Conservation (phyloP, 345 rosid species). For the Eucalyptus cladocalyx region DNA sequence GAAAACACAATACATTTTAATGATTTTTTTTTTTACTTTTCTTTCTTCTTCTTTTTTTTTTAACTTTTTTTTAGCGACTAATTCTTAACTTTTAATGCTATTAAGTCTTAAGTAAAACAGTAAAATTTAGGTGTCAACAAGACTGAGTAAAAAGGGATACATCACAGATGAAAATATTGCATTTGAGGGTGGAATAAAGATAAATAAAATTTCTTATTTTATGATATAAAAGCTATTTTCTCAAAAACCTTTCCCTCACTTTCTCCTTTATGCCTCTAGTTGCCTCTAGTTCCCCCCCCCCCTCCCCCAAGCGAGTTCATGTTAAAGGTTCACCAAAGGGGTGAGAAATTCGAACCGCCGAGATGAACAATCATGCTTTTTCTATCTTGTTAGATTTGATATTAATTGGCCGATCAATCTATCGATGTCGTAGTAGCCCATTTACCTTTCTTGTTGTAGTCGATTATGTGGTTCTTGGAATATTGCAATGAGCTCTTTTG, state of each 20-base stretch:
- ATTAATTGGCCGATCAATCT: neutral
- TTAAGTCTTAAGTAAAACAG: no score
- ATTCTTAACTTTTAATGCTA: no score
- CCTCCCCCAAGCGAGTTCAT: neutral
- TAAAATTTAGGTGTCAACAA: neutral
- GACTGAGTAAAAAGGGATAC: rapidly evolving
- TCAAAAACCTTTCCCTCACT: neutral
- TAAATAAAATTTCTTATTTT: neutral
- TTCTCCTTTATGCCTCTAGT: neutral
- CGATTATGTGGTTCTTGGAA: neutral
- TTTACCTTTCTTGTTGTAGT: neutral
- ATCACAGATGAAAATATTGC: neutral
- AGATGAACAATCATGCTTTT: neutral
- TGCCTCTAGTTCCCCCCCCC: neutral
- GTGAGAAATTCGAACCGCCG: rapidly evolving
- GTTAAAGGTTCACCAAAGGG: neutral
- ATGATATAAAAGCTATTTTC: neutral
- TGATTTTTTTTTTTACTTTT: no score
- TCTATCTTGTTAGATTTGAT: neutral
- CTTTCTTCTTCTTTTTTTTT: no score
- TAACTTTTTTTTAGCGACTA: no score
- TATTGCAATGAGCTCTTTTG: neutral
- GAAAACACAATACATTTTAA: no score
- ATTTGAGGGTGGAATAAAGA: rapidly evolving
- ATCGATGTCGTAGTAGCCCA: rapidly evolving